Conservation (phyloP, 2,329 filamentous ascomycete genomes). For the Hirsutella thompsonii region DNA sequence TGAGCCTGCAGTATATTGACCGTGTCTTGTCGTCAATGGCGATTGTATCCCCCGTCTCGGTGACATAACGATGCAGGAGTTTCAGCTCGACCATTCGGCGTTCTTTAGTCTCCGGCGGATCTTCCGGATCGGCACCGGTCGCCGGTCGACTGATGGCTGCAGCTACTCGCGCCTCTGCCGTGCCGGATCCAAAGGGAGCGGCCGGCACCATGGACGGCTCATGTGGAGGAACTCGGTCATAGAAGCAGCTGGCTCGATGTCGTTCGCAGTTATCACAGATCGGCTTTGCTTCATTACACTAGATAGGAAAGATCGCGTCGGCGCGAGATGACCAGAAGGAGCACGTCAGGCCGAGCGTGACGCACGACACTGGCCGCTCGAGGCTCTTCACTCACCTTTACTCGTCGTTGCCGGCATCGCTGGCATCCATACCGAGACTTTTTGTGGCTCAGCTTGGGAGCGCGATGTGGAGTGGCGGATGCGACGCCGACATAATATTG, state of each 20-base stretch:
- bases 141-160: constrained; percentile 1
- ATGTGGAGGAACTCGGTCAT: constrained; percentile 6
- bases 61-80: constrained; percentile 9
- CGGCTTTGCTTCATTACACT: constrained; percentile 10
- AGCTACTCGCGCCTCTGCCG: constrained; percentile 3
- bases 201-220: constrained; percentile 1
- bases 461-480: constrained; percentile 4
- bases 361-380: not conserved
- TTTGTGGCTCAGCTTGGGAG: constrained; percentile 8
- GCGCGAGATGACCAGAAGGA: not conserved
- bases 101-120: constrained; percentile 6
- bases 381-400: constrained; percentile 5
- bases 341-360: not conserved
- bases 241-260: constrained; percentile 6
- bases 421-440: constrained; percentile 10
- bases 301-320: not conserved
- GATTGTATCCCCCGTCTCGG: constrained; percentile 4
- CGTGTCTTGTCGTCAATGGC: constrained; percentile 7
- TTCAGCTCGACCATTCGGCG: constrained; percentile 7
- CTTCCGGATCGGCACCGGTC: constrained; percentile 1
- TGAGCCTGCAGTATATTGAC: constrained; percentile 3
- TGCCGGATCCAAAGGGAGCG: constrained; percentile 3
- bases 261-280: constrained; percentile 8
- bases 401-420: constrained; percentile 8
- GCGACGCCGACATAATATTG: constrained; percentile 3